Evolutionary conservation across 768 basidiomycete genomes (phyloP).

Genomic region (Panus rudis): DNA sequence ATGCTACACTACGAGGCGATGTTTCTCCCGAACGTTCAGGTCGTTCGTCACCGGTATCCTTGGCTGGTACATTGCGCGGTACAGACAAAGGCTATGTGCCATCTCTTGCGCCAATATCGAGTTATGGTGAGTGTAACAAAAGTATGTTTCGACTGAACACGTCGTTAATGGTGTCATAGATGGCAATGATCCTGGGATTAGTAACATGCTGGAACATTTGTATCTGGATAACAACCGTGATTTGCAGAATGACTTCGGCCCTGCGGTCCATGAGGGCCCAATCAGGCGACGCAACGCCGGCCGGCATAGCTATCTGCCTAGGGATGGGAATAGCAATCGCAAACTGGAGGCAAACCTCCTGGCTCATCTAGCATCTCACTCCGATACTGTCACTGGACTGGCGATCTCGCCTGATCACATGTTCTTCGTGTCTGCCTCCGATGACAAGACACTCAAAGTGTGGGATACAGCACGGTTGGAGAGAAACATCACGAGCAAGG

Average conservation of each 20-base stretch:
- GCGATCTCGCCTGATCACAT: constrained; percentile 89
- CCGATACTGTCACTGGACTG: constrained; percentile 69
- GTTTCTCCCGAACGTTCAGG: constrained; percentile 70
- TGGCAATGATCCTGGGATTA: constrained; percentile 85
- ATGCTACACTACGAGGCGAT: constrained; percentile 59
- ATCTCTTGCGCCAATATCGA: constrained; percentile 56
- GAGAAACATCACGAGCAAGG: constrained; percentile 85
- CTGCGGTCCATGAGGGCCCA: constrained; percentile 76
- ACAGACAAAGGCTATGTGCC: constrained; percentile 40
- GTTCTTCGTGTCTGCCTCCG: constrained; percentile 91
- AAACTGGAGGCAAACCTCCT: constrained; percentile 76
- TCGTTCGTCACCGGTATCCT: constrained; percentile 66
- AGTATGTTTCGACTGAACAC: not conserved
- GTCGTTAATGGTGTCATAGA: constrained; percentile 37
- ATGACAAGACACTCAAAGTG: constrained; percentile 89
- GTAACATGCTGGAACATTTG: constrained; percentile 80
- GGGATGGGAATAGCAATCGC: constrained; percentile 54
- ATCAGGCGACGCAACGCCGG: constrained; percentile 68
- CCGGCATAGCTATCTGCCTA: constrained; percentile 58
- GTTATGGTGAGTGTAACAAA: constrained; percentile 48
- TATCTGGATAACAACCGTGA: constrained; percentile 86
- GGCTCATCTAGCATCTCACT: constrained; percentile 78
- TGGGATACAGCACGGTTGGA: constrained; percentile 94
- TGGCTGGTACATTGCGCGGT: constrained; percentile 48
- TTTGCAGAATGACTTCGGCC: constrained; percentile 87